phyloP scores from a whole-genome alignment of 148 eudicot species.

The Fagopyrum esculentum region DNA sequence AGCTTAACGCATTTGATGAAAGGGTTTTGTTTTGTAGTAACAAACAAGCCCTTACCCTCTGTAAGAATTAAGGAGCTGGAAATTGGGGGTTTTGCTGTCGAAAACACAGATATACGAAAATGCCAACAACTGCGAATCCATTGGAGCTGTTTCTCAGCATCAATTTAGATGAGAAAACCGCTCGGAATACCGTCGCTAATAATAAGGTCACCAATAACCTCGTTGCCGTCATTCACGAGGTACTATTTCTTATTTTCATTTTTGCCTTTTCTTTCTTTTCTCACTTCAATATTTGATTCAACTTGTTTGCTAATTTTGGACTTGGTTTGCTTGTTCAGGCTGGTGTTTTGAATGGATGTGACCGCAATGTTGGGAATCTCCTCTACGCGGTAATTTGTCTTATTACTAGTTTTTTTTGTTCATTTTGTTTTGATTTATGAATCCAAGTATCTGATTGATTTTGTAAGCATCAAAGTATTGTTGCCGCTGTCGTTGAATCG shows the following conservation, averaged over 20 bases:
- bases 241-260: conserved; percentile 16
- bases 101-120: background rate
- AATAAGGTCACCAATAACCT: conserved; percentile 82
- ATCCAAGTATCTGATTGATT: background rate
- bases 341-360: conserved; percentile 72
- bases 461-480: background rate
- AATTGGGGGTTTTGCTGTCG: background rate
- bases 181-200: conserved; percentile 72
- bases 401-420: background rate
- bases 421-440: background rate
- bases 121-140: conserved; percentile 16
- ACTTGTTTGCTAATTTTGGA: background rate
- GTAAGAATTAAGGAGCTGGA: background rate
- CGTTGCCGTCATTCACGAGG: conserved; percentile 77
- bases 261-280: background rate
- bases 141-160: conserved; percentile 59
- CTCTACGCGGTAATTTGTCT: conserved; percentile 49
- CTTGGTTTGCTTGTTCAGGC: conserved; percentile 40
- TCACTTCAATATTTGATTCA: background rate
- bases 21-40: background rate
- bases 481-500: background rate
- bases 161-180: conserved; percentile 69
- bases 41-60: background rate
- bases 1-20: background rate
- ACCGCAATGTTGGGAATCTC: conserved; percentile 66